These are phyloP conservation scores for Clonostachys byssicola DNA, from an alignment of 2,329 filamentous ascomycete genomes.

Conservation along the genomic window DNA sequence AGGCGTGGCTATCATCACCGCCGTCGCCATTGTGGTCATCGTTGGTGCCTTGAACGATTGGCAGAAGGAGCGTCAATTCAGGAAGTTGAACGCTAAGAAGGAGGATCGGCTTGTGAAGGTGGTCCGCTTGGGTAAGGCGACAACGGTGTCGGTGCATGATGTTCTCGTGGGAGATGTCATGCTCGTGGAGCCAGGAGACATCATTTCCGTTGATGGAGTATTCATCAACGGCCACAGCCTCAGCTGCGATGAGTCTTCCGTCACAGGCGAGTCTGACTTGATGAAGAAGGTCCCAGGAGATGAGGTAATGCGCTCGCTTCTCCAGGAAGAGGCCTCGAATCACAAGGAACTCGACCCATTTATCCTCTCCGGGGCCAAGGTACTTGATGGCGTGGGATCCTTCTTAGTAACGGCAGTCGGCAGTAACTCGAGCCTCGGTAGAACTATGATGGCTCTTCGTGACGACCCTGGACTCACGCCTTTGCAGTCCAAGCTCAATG, in stretches of 20 bases:
- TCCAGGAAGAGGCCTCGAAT: too few relatives aligned
- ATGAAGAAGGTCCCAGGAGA: conserved; percentile 59
- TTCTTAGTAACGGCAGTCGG: conserved; percentile 70
- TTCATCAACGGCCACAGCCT: conserved; percentile 65
- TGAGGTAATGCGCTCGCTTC: conserved; percentile 25
- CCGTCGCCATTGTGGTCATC: too few relatives aligned
- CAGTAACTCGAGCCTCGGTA: conserved; percentile 65
- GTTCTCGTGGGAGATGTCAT: conserved; percentile 72
- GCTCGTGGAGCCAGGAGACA: conserved; percentile 62
- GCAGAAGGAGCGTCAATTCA: too few relatives aligned
- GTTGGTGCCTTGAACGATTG: too few relatives aligned
- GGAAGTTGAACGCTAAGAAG: too few relatives aligned
- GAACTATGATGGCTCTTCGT: conserved; percentile 69
- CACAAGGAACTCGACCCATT: conserved; percentile 30
- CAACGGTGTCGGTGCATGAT: conserved; percentile 67
- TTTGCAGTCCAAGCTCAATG: conserved; percentile 66
- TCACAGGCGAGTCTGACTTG: conserved; percentile 58
- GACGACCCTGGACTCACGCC: conserved; percentile 71
- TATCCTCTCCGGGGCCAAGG: conserved; percentile 69
- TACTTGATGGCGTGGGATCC: conserved; percentile 66
- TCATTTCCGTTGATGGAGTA: conserved; percentile 58
- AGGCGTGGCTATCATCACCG: too few relatives aligned
- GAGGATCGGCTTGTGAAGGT: conserved; percentile 49
- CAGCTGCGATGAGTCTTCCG: conserved; percentile 61
- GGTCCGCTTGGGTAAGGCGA: conserved; percentile 67